Base-by-base conservation (phyloP, 768 basidiomycete genomes). In the Trametes cinnabarina region DNA sequence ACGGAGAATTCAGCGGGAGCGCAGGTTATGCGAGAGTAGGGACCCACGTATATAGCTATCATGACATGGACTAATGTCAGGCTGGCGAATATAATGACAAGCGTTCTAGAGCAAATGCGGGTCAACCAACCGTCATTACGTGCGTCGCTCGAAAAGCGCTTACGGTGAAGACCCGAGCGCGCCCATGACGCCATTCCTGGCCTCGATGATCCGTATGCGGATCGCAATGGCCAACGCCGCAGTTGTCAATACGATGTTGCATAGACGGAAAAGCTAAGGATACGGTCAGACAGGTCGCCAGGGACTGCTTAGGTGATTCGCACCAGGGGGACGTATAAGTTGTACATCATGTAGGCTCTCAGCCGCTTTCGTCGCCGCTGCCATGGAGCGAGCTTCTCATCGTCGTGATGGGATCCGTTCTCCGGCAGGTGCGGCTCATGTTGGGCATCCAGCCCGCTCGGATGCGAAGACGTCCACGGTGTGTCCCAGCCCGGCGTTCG, bases 1-100 rank as follows among this genome's bases (percentile, higher is more conserved):
- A 55, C 54, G 46, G 19, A 49, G 51, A 63, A 53, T 63, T n/a
- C 28, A 71, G 66, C 62, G 56, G 64, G 54, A 32, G 62, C 55
- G 41, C 50, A 20, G 62, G 56, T 28, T 61, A 43, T 12, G 26
- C 42, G 54, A 14, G 54, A 9, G 34, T 53, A 32, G 39, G 34
- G 9, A 74, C 89, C 61, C 70, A 93, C 90, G 72, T 95, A 94
- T 64, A 94, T 84, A 42, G 92, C 88, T 48, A 80, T 74, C 79
- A 94, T 85, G 64, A 95, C 92, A 77, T 94, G 92, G 9, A 89
- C 77, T 23, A 94, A 77, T 11, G 93, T 92, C 57, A 91, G 69
- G 2, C 92, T 87, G 7, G 90, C 86, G 71, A 94, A 92, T 57
- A 94, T 87, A 66, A 95, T 88, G 60, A 92, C 85, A 22, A 94